These are phyloP conservation scores for Carallia brachiata DNA, from an alignment of 345 rosid species.

Conservation along the genomic window DNA sequence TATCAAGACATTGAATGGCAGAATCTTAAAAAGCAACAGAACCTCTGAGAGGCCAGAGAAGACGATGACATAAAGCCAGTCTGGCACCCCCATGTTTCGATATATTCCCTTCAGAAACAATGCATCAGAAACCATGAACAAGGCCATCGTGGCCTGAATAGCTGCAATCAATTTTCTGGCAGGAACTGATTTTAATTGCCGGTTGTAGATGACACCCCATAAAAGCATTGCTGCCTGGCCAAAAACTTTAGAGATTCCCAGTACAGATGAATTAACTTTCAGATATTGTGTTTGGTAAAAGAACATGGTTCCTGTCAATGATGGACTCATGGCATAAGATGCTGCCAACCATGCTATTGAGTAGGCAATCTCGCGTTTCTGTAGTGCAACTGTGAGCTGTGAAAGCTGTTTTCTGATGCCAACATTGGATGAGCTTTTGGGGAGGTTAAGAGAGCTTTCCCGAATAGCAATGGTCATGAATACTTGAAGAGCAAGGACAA, in stretches of 20 bases:
- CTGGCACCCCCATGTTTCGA: constrained; percentile 54
- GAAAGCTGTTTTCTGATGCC: constrained; percentile 66
- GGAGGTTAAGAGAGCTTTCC: constrained; percentile 69
- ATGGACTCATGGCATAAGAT: constrained; percentile 71
- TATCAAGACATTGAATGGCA: constrained; percentile 74
- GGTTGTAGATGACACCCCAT: constrained; percentile 70
- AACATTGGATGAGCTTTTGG: constrained; percentile 38
- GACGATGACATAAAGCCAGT: constrained; percentile 53
- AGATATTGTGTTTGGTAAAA: constrained; percentile 77
- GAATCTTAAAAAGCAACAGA: constrained; percentile 63
- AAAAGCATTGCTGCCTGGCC: constrained; percentile 80
- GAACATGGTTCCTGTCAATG: constrained; percentile 88
- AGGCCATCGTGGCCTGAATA: constrained; percentile 60
- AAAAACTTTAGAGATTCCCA: constrained; percentile 81
- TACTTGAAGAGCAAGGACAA: constrained; percentile 53
- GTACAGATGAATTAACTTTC: constrained; percentile 49
- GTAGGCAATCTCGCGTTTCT: constrained; percentile 59
- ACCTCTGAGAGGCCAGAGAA: constrained; percentile 75
- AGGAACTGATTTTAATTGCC: constrained; percentile 46
- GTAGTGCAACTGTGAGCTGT: constrained; percentile 50
- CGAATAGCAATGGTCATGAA: constrained; percentile 47
- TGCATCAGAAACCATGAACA: constrained; percentile 66
- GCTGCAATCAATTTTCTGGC: constrained; percentile 65
- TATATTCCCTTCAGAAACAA: constrained; percentile 69
- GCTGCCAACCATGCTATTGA: constrained; percentile 74